Conservation (phyloP, 2,329 filamentous ascomycete species). For the Cercospora beticola region DNA sequence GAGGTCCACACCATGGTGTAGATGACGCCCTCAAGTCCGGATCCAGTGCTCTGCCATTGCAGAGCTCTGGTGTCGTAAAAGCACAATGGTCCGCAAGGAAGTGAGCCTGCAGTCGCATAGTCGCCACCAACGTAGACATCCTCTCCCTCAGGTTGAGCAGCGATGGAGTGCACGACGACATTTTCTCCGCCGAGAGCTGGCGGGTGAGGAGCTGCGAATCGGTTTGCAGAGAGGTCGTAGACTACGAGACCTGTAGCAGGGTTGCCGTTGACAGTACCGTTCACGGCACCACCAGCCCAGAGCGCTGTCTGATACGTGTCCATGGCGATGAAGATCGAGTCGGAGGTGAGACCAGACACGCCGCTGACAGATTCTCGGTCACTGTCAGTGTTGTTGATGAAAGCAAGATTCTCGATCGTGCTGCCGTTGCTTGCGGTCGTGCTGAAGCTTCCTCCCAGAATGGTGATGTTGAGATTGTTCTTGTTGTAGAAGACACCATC, state of each 20-base stretch:
- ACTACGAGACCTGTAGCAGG: conserved; percentile 71
- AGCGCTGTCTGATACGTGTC: conserved; percentile 66
- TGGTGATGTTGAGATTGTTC: conserved; percentile 73
- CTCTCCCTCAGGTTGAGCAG: conserved; percentile 65
- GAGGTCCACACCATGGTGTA: conserved; percentile 74
- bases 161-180: conserved; percentile 74
- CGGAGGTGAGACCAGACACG: conserved; percentile 68
- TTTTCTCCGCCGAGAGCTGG: conserved; percentile 69
- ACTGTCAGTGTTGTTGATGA: conserved; percentile 74
- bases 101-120: conserved; percentile 78
- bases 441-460: conserved; percentile 84
- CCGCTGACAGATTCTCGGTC: conserved; percentile 44
- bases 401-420: conserved; percentile 72
- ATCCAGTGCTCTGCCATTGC: conserved; percentile 80
- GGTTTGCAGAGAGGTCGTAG: conserved; percentile 69
- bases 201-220: conserved; percentile 67
- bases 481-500: conserved; percentile 75
- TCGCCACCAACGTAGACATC: conserved; percentile 84
- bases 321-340: conserved; percentile 74
- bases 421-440: conserved; percentile 68
- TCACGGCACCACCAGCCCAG: conserved; percentile 79
- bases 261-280: conserved; percentile 64
- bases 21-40: conserved; percentile 68
- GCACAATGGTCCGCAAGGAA: conserved; percentile 81
- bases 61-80: conserved; percentile 67